A percentile compares a stretch with the other conserved stretches of the same genome.
These are phyloP conservation scores for Hypoxylon fragiforme DNA, from an alignment of 495 filamentous ascomycete genomes.

Conservation along the genomic window DNA sequence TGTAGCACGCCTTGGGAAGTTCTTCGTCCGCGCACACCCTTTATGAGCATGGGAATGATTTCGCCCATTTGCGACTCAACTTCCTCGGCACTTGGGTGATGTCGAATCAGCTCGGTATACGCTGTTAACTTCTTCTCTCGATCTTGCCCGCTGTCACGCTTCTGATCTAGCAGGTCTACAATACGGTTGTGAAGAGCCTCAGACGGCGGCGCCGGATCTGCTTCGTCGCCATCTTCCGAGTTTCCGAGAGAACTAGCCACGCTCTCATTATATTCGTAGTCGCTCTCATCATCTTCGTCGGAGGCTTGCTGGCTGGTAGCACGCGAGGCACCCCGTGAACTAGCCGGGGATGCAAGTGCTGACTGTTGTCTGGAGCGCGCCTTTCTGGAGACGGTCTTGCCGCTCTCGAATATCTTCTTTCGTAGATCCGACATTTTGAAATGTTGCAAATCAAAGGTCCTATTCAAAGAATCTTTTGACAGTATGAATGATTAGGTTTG, in stretches of 20 bases:
- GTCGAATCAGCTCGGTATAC: constrained; percentile 73
- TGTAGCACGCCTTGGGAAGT: constrained; percentile 73
- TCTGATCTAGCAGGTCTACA: constrained; percentile 81
- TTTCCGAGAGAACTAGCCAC: constrained; percentile 56
- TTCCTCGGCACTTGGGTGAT: constrained; percentile 71
- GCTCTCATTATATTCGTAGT: constrained; percentile 49
- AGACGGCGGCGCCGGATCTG: constrained; percentile 58
- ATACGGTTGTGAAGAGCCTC: constrained; percentile 72
- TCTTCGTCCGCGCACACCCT: constrained; percentile 70
- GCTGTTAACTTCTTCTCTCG: constrained; percentile 71
- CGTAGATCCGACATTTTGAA: constrained; percentile 73
- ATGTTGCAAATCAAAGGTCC: constrained; percentile 28
- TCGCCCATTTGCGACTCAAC: constrained; percentile 63
- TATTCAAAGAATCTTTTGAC: no score
- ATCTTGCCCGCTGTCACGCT: constrained; percentile 77
- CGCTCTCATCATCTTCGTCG: constrained; percentile 77
- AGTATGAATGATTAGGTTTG: no score
- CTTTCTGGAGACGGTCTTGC: constrained; percentile 92
- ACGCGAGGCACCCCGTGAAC: constrained; percentile 60
- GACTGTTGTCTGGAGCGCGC: constrained; percentile 74
- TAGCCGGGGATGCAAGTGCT: constrained; percentile 55
- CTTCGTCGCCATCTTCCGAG: constrained; percentile 49
- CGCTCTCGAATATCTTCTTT: constrained; percentile 77
- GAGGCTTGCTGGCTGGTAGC: constrained; percentile 65
- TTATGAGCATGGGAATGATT: constrained; percentile 70